Conservation (phyloP, 345 rosid species). For the Schrenkiella parvula region DNA sequence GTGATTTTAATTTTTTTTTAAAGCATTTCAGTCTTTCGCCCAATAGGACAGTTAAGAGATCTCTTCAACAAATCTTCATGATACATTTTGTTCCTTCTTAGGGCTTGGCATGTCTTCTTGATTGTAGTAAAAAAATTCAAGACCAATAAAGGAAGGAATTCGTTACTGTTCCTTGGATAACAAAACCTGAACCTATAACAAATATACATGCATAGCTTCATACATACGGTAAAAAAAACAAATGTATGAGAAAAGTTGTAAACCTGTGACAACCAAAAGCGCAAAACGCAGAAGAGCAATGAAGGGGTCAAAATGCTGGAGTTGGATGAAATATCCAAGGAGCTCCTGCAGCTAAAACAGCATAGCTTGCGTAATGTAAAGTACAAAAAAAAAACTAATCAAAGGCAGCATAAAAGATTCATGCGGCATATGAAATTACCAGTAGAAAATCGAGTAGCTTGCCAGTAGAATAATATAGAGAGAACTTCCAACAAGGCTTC, state of each 20-base stretch:
- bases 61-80: background rate
- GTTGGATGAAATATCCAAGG: constrained; percentile 57
- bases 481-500: constrained; percentile 68
- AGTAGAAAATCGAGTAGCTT: constrained; percentile 29
- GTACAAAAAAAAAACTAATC: constrained; percentile 28
- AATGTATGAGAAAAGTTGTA: background rate
- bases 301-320: constrained; percentile 42
- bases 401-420: background rate
- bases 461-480: constrained; percentile 65
- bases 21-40: too few species aligned
- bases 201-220: background rate
- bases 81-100: background rate
- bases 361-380: constrained; percentile 62
- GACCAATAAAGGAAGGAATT: background rate
- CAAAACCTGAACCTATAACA: background rate
- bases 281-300: constrained; percentile 68
- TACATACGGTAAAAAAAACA: background rate
- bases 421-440: background rate
- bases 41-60: too few species aligned
- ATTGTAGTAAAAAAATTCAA: background rate
- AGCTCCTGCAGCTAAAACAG: constrained; percentile 63
- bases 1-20: too few species aligned
- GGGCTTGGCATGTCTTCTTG: background rate
- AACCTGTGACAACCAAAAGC: constrained; percentile 73
- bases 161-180: background rate